phyloP scores from a whole-genome alignment of 2,329 filamentous ascomycete genomes.

The Fusarium decemcellulare region DNA sequence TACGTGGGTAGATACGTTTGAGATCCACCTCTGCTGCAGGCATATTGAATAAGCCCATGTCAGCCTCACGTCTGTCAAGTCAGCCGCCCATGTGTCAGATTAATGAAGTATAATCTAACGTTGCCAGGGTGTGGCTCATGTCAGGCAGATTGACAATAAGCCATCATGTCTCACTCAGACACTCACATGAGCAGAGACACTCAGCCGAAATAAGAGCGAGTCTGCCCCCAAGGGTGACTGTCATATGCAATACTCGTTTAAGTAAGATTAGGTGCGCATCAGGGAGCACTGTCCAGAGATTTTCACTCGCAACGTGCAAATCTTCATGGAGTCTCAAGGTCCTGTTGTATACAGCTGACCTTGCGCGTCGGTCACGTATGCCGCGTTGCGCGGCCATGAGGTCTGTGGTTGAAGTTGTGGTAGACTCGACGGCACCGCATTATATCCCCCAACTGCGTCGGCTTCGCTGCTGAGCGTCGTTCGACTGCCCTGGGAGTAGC shows the following conservation, averaged over 20 bases:
- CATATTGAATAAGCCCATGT: conserved; percentile 9
- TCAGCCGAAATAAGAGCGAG: background rate
- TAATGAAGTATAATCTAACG: conserved; percentile 31
- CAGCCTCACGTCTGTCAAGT: conserved; percentile 18
- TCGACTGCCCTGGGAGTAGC: conserved; percentile 53
- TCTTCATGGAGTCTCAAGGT: conserved; percentile 14
- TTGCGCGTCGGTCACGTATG: conserved; percentile 37
- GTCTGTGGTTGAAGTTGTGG: conserved; percentile 38
- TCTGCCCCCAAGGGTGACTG: conserved; percentile 5
- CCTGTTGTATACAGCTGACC: conserved; percentile 39
- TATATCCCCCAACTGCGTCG: conserved; percentile 41
- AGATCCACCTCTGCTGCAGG: conserved; percentile 12
- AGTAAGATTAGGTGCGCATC: conserved; percentile 1
- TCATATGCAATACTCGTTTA: conserved; percentile 7
- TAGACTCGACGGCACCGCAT: conserved; percentile 38
- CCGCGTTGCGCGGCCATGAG: conserved; percentile 41
- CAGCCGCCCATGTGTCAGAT: conserved; percentile 27
- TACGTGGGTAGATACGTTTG: conserved; percentile 15
- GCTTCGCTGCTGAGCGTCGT: conserved; percentile 51
- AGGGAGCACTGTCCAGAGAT: too few species aligned
- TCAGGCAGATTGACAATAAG: conserved; percentile 17
- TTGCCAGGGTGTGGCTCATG: conserved; percentile 15
- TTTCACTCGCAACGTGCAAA: too few species aligned
- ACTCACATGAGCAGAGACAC: background rate
- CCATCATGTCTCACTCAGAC: conserved; percentile 23